Evolutionary conservation across 371 early-diverging fungal genomes (phyloP).

Genomic region (Cokeromyces recurvatus): DNA sequence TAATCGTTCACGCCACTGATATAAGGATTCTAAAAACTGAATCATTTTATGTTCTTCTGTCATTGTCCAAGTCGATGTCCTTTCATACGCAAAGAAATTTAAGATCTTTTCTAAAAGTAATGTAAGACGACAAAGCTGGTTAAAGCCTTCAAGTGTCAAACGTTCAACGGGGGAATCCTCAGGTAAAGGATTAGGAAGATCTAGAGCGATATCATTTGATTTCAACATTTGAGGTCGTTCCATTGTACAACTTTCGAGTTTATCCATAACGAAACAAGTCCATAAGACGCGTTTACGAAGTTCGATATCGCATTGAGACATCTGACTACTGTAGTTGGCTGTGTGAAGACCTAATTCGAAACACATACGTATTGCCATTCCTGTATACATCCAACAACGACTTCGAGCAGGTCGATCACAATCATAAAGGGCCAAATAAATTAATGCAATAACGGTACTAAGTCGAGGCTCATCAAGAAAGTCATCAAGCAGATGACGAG

Average conservation of each 20-base stretch:
- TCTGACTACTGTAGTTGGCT: slow-evolving; percentile 34
- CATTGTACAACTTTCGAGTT: slow-evolving; percentile 35
- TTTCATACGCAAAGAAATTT: slow-evolving; percentile 33
- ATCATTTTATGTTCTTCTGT: slow-evolving; percentile 33
- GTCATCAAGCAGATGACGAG: slow-evolving; percentile 36
- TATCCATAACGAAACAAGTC: slow-evolving; percentile 48
- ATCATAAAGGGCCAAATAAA: slow-evolving; percentile 38
- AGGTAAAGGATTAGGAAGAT: slow-evolving; percentile 35
- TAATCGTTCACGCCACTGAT: slow-evolving; percentile 32
- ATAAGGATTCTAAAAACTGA: slow-evolving; percentile 28
- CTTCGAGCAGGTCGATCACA: slow-evolving; percentile 20
- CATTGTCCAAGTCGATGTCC: slow-evolving; percentile 29
- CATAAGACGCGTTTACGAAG: slow-evolving; percentile 46
- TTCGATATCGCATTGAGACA: slow-evolving; percentile 45
- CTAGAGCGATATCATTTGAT: slow-evolving; percentile 31
- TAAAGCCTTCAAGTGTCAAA: slow-evolving; percentile 32
- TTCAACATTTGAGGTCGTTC: slow-evolving; percentile 42
- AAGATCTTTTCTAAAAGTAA: slow-evolving; percentile 37
- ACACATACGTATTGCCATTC: slow-evolving; percentile 40
- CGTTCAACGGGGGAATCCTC: slow-evolving; percentile 39
- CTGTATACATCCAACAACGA: slow-evolving; percentile 41
- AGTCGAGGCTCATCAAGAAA: slow-evolving; percentile 44
- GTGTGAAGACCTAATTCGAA: slow-evolving; percentile 40
- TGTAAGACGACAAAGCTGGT: slow-evolving; percentile 32
- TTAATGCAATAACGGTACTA: slow-evolving; percentile 42